A percentile compares a stretch with the other conserved stretches of the same genome.
Evolutionary conservation across 495 filamentous ascomycete genomes (phyloP).

Genomic region (Lindgomyces ingoldianus): DNA sequence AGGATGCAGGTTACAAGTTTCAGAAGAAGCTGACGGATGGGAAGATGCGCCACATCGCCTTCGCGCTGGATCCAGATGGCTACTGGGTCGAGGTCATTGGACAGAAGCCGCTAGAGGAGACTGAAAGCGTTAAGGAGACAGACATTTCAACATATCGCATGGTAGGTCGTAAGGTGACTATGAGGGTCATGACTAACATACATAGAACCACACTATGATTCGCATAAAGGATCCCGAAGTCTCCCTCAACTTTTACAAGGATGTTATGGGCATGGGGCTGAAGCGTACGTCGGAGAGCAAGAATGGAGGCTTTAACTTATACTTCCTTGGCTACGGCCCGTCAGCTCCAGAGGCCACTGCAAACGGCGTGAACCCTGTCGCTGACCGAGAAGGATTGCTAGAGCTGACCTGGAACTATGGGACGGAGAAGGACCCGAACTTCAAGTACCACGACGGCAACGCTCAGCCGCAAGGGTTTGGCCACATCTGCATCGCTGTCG

Average conservation of each 20-base stretch:
- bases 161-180: conserved; percentile 29
- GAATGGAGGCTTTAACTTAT: conserved; percentile 78
- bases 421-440: conserved; percentile 82
- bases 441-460: conserved; percentile 92
- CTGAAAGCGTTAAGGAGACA: conserved; percentile 57
- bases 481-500: conserved; percentile 86
- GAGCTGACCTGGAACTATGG: conserved; percentile 98
- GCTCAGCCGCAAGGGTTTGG: conserved; percentile 90
- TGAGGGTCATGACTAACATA: not conserved
- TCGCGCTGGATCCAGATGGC: conserved; percentile 87
- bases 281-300: conserved; percentile 69
- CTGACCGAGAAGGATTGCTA: conserved; percentile 76
- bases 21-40: conserved; percentile 93
- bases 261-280: conserved; percentile 83
- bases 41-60: conserved; percentile 85
- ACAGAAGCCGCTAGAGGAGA: conserved; percentile 49
- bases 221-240: conserved; percentile 86
- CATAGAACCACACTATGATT: conserved; percentile 86
- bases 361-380: conserved; percentile 56
- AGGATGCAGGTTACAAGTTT: conserved; percentile 86
- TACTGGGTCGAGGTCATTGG: conserved; percentile 66
- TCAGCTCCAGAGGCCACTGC: conserved; percentile 52
- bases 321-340: conserved; percentile 82
- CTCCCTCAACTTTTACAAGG: conserved; percentile 86
- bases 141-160: conserved; percentile 58